Base-by-base conservation (phyloP, 371 early-diverging fungal genomes). In the Dichotomocladium elegans region DNA sequence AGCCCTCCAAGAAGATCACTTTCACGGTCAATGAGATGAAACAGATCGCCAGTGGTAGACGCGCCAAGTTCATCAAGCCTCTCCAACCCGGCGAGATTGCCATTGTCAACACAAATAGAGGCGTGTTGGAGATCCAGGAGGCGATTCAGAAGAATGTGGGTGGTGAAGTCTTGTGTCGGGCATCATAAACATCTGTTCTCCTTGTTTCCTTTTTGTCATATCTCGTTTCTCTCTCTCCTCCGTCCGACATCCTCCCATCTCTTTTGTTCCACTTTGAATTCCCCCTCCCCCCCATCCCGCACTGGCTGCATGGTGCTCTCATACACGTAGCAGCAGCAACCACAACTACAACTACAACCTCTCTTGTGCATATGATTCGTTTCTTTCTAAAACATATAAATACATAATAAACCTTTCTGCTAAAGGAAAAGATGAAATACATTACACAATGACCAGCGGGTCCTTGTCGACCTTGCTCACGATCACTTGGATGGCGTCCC, bases 111-210 rank as follows among this genome's bases (percentile, higher is more conserved):
- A 95, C 98, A 35, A 81, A 80, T 26, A 79, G 83, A 58, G 98
- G 98, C n/a, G 88, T 96, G 14, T 57, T 96, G 47, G 96, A 96
- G 57, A 56, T 96, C 51, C 88, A 93, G 61, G 95, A 94, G 34
- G 98, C 98, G 3, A 70, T 95, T 52, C 71, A 83, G 63, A 78
- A 87, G 65, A 82, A 87, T 35, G 82, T 91, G 17, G 95, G 96
- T 37, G 98, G 97, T 42, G 90, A 91, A 63, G 73, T 98, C 41
- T 70, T 97, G 43, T 92, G 93, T 61, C 81, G 92, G 60, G 91
- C 70, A 37, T 66, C 71, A 24, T 68, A 57, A 45, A 35, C 31
- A 17, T 30, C 25, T 40, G 21, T 27, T 41, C 17, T 37, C 8
- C 24, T 4, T 51, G 12, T 37, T 28, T 40, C n/a, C 3, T 1